Evolutionary conservation across 2,329 filamentous ascomycete species (phyloP).

Genomic region (Pseudovirgaria hyperparasitica): DNA sequence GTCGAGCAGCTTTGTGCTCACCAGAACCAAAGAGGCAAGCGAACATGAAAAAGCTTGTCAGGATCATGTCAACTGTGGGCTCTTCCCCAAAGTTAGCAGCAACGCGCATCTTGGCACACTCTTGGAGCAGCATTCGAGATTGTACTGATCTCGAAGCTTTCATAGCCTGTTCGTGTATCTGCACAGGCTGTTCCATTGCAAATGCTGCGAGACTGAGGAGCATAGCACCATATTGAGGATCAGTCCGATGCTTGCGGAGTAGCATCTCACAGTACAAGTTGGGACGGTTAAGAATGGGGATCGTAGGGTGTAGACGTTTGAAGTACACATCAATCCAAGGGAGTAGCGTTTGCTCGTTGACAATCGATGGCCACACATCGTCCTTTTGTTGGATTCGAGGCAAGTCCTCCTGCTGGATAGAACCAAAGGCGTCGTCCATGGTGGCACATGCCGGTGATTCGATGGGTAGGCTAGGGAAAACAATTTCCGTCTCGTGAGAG

Average conservation of each 20-base stretch:
- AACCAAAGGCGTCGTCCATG: too few species aligned
- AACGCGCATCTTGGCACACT: conserved; percentile 31
- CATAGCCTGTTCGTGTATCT: conserved; percentile 26
- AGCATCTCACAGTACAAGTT: conserved; percentile 30
- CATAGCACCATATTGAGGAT: conserved; percentile 32
- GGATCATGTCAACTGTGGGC: conserved; percentile 14
- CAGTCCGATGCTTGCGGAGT: conserved; percentile 28
- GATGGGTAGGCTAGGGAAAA: too few species aligned
- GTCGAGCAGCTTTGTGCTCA: conserved; percentile 14
- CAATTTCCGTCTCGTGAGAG: too few species aligned
- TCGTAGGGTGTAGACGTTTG: conserved; percentile 29
- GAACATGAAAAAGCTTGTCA: conserved; percentile 19
- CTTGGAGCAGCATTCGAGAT: conserved; percentile 29
- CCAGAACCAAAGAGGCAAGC: conserved; percentile 15
- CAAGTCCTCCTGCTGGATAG: too few species aligned
- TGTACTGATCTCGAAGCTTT: conserved; percentile 18
- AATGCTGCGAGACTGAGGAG: conserved; percentile 30
- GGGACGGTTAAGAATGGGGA: conserved; percentile 28
- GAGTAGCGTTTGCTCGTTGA: conserved; percentile 26
- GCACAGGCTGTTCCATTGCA: conserved; percentile 31
- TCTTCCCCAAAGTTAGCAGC: conserved; percentile 24
- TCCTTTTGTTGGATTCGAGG: too few species aligned
- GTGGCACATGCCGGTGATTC: too few species aligned
- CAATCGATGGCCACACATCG: conserved; percentile 25
- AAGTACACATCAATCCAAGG: conserved; percentile 31